Base-by-base conservation (phyloP, 2,329 filamentous ascomycete species). In the Paraphoma sp. region DNA sequence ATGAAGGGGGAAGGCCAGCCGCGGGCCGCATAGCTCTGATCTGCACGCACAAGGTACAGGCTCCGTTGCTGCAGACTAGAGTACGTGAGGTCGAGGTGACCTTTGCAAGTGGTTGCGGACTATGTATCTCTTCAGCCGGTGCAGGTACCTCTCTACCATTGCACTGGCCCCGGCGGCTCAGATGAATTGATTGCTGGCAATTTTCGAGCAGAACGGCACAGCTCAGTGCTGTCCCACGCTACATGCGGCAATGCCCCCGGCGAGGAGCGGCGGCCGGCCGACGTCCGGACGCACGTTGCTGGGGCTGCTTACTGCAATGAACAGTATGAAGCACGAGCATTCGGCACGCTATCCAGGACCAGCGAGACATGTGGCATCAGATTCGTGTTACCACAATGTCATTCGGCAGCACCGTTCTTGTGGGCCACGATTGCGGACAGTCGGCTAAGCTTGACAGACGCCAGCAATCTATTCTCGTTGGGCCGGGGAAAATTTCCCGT, bases 21-120 rank as follows among this genome's bases (percentile, higher is more conserved):
- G 65, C 70, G 69, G 68, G 63, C 72, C 72, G 68, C 57, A 23
- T 60, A 64, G 64, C 63, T 72, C 52, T 60, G 72, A 75, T 73
- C 73, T 75, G 73, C 73, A 73, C 63, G 67, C 64, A 62, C 68
- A 72, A 74, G 71, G 70, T 62, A 70, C 59, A 54, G 45, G 67
- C 64, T 70, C 65, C 60, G 70, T 63, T 62, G 54, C 43, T 73
- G 67, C 69, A 71, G 64, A 29, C 59, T 36, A 36, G 33, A 36
- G 33, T 36, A 36, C 33, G 33, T 36, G 33, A 64, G 64, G 56
- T 68, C 69, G 65, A 69, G 59, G 63, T 66, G 63, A 65, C 58
- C 63, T 23, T 61, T 65, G 65, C 63, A 69, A 61, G 67, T 64
- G 69, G 65, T 65, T 51, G 63, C 63, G 64, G 68, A 65, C 68